Percentiles rank a stretch among this genome's conserved stretches.
Evolutionary conservation across 2,329 filamentous ascomycete genomes (phyloP).

Genomic region (Sclerotinia nivalis): DNA sequence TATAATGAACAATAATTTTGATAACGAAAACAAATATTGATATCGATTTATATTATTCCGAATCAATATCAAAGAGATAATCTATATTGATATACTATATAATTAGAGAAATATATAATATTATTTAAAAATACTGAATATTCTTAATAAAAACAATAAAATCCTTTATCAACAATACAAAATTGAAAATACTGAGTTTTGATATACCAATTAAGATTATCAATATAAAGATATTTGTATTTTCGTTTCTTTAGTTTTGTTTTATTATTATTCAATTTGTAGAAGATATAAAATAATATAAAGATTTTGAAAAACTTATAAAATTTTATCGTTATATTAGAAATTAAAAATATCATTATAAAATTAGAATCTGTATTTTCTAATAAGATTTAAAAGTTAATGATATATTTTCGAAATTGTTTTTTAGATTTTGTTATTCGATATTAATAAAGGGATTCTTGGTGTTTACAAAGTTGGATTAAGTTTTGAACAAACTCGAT

Average conservation of each 20-base stretch:
- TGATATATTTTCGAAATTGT: too few relatives aligned
- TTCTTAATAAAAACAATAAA: constrained; percentile 23
- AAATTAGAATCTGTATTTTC: neutral
- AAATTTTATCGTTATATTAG: neutral
- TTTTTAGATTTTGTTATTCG: too few relatives aligned
- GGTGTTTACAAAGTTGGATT: too few relatives aligned
- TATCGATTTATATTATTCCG: neutral
- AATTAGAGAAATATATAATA: constrained; percentile 22
- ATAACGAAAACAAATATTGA: neutral
- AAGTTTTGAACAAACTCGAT: too few relatives aligned
- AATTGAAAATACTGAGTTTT: constrained; percentile 19
- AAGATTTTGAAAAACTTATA: neutral
- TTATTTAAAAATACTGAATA: constrained; percentile 19
- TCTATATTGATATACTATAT: constrained; percentile 18
- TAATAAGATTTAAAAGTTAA: constrained; percentile 1
- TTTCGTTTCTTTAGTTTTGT: neutral
- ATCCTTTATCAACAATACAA: constrained; percentile 5
- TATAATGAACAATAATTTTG: too few relatives aligned
- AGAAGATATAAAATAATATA: neutral
- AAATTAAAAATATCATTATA: neutral
- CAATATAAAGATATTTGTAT: neutral
- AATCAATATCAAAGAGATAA: constrained; percentile 18
- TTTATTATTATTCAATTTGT: neutral
- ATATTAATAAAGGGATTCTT: too few relatives aligned
- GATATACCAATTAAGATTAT: neutral